Evolutionary conservation across 164 flowering plant species (phyloP), one percentile per base, ranked within the genome.

Genomic region (Protea cynaroides): DNA sequence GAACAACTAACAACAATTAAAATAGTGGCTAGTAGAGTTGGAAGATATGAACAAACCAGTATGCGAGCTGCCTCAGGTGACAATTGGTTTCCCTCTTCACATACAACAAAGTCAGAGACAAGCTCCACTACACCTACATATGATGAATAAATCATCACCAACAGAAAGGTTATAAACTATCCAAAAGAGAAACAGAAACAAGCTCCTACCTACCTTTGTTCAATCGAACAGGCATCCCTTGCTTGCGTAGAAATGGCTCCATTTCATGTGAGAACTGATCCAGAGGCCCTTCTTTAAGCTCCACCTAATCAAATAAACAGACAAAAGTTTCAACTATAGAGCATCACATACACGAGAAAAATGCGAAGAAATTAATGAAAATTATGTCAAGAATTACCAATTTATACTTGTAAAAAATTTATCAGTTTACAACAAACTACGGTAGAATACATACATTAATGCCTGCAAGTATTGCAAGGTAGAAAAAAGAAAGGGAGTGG

Each of bases 201-300:
- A 59, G 51, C 65, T 66, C 61, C 6, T 14, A 57, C 3, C 3
- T 9, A 93, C 98, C 96, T 84, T 86, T 91, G 73, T 87, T 93
- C 74, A 93, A 76, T 25, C 94, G 84, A 62, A 90, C 97, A 71
- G 96, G 98, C 96, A 93, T 81, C 55, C 96, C 98, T 77, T 89
- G 98, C 80, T 93, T 90, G 54, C 97, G 87, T 71, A 90, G 66
- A 74, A 90, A 86, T 21, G 98, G 98, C 65, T 93, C 97, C 98
- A 94, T 89, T 75, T 94, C 98, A 76, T 91, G 97, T 7, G 91
- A 75, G 79, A 94, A 94, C 73, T 91, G 93, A 34, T 85, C 91
- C 19, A 94, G 67, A 63, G 96, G 92, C 55, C 98, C 98, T 79
- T 89, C 97, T 46, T 79, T 67, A 29, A 94, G 87, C 79, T 89